Evolutionary conservation across 495 filamentous ascomycete species (phyloP), one percentile per base, ranked within the genome.

Genomic region (Talaromyces ruber): DNA sequence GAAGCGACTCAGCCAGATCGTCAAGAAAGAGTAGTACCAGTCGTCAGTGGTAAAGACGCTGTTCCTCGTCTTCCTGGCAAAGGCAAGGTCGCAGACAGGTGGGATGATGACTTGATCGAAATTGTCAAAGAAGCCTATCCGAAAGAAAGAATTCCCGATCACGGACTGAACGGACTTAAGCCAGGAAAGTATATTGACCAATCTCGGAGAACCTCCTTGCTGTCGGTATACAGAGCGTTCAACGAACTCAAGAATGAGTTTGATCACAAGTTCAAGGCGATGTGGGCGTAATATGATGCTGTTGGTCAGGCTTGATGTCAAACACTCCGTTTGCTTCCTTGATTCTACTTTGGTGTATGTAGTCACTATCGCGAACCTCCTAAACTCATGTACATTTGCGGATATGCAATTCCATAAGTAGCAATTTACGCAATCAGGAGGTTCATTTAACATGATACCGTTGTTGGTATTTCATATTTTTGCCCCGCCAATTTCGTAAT

Each of bases 221-320:
- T 18, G 50, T 55, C 32, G 50, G 68, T 72, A 18, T 62, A 66
- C 29, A 56, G 60, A 45, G 84, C 88, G 6, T 77, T 91, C 64
- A 70, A 66, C 53, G 70, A 74, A 71, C 68, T 91, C 64, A 79
- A 78, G 64, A 64, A 60, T 29, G 82, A 85, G 64, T 91, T 91
- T 68, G 81, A 90, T 65, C 70, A 70, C 30, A 89, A 88, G 71
- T 90, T 91, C 72, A 79, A 62, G 62, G 80, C 76, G 51, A 88
- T 86, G 39, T 85, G 70, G 62, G 74, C 74, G 9, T 76, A 2
- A 51, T 3, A 24, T 24, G n/a, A 16, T 0, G 11, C 2, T 9
- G 3, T 9, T 25, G n/a, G 47, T 1, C 18, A 51, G 0, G 22
- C 0, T 21, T 12, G 1, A 3, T 51, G 7, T 24, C 47, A 51